A percentile compares a stretch with the other conserved stretches of the same genome.
Evolutionary conservation across 1,284 basidiomycete genomes (phyloP).

Genomic region (Rhodotorula sp.): DNA sequence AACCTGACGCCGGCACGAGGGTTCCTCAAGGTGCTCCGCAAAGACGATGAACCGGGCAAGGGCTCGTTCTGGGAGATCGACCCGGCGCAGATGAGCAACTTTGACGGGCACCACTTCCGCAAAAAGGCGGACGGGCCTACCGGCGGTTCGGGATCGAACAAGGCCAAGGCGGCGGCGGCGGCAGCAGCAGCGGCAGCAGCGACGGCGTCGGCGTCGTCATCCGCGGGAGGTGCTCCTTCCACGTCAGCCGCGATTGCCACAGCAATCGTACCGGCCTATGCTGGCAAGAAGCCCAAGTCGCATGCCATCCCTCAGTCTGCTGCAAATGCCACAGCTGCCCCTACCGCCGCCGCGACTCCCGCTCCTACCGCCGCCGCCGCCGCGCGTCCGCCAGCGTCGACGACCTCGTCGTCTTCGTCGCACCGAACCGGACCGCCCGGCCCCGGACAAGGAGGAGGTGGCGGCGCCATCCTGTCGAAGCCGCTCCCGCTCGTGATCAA

Average conservation of each 20-base stretch:
- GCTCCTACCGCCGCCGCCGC: not conserved
- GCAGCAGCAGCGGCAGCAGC: not conserved
- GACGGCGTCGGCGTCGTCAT: not conserved
- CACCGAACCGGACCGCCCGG: not conserved
- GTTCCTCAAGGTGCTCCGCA: conserved; percentile 39
- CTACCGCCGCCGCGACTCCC: not conserved
- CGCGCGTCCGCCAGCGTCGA: not conserved
- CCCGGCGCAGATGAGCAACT: conserved; percentile 28
- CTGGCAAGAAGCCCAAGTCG: not conserved
- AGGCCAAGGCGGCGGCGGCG: conserved; percentile 3
- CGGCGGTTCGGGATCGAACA: conserved; percentile 6
- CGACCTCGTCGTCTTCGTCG: not conserved
- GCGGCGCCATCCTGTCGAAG: conserved; percentile 15
- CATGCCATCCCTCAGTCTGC: conserved; percentile 6
- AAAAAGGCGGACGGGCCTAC: conserved; percentile 8
- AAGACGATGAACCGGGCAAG: conserved; percentile 28
- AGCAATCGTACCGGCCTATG: not conserved
- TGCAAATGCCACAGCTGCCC: not conserved
- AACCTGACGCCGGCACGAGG: conserved; percentile 42
- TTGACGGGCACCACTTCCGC: conserved; percentile 39
- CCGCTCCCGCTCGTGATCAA: conserved; percentile 62
- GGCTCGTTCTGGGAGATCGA: conserved; percentile 40
- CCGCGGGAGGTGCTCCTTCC: too few relatives aligned
- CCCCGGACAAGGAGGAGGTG: not conserved
- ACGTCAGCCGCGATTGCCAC: not conserved